phyloP scores from a whole-genome alignment of 805 yeast species.

The Saturnispora hagleri region DNA sequence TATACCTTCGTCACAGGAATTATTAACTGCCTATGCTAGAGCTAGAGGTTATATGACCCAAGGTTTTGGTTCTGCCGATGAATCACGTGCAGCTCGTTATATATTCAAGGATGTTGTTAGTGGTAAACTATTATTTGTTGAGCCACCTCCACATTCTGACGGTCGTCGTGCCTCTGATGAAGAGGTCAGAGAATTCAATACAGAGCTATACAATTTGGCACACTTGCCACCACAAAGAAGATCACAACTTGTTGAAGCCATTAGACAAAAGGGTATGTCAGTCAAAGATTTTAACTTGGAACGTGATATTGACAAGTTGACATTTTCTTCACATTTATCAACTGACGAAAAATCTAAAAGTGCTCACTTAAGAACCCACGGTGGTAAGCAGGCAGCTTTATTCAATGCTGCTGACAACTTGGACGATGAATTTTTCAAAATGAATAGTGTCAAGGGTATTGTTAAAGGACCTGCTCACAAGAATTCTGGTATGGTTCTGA shows the following conservation, averaged over 20 bases:
- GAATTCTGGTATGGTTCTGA: slow-evolving; percentile 40
- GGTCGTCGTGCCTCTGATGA: slow-evolving; percentile 43
- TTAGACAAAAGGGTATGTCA: slow-evolving; percentile 43
- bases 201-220: slow-evolving; percentile 58
- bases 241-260: slow-evolving; percentile 60
- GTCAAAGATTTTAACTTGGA: slow-evolving; percentile 53
- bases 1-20: slow-evolving; percentile 79
- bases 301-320: slow-evolving; percentile 58
- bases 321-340: slow-evolving; percentile 72
- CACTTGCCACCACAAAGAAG: slow-evolving; percentile 64
- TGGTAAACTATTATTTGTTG: slow-evolving; percentile 76
- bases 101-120: slow-evolving; percentile 89
- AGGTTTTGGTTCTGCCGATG: slow-evolving; percentile 95
- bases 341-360: slow-evolving; percentile 38
- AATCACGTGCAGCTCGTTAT: slow-evolving; percentile 87
- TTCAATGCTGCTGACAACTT: slow-evolving; percentile 73
- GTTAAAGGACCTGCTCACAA: slow-evolving; percentile 69
- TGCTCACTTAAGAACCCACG: slow-evolving; percentile 42
- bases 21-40: slow-evolving; percentile 85
- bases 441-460: slow-evolving; percentile 55
- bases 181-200: slow-evolving; percentile 59
- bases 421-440: slow-evolving; percentile 77
- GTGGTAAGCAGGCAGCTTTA: slow-evolving; percentile 77
- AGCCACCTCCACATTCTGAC: slow-evolving; percentile 78
- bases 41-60: slow-evolving; percentile 97